Base-by-base conservation (phyloP, 352 stramenopile species). In the Phytophthora fragariae region DNA sequence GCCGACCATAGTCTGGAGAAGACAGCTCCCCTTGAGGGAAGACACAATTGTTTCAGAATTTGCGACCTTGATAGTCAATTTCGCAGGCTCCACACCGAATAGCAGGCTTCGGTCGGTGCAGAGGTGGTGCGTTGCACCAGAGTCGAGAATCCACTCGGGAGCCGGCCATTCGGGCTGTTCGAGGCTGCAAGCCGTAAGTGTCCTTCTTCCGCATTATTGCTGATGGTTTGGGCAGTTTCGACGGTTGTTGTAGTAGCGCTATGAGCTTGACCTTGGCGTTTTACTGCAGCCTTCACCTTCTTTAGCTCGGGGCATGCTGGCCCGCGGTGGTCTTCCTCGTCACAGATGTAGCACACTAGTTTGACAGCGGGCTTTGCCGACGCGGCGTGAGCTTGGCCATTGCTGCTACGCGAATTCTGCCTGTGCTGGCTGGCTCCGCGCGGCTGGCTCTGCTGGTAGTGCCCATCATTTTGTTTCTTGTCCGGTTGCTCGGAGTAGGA, bases 281-380 rank as follows among this genome's bases (percentile, higher is more conserved):
- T 67, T 4, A 66, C 9, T 2, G 27, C 15, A 11, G 3, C n/a
- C 17, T 73, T 68, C 1, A 53, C 19, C 1, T 46, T 27, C 8
- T 73, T 47, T 2, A 73, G 49, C 12, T 66, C 17, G 14, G 66
- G n/a, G 7, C 39, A 73, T 17, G 27, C 58, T 0, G 39, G 27
- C 14, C 53, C 58, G 8, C 41, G 50, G 9, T 73, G 58, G 1
- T 58, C 37, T 58, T 73, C 55, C 1, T 68, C 39, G 19, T 68
- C 65, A 47, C 66, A 73, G 6, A 73, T 52, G 8, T 68, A 62
- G 52, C 57, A 73, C 12, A 73, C 50, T 14, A 62, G 12, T 14
- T 63, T 68, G 15, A 1, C 6, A 24, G 17, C 1, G 15, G 21
- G 17, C 55, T 54, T 70, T 5, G 44, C 31, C 8, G 64, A 70